Percentiles rank a stretch among this genome's conserved stretches.
Conservation (phyloP, 2,329 filamentous ascomycete genomes). For the Hypocrella siamensis region DNA sequence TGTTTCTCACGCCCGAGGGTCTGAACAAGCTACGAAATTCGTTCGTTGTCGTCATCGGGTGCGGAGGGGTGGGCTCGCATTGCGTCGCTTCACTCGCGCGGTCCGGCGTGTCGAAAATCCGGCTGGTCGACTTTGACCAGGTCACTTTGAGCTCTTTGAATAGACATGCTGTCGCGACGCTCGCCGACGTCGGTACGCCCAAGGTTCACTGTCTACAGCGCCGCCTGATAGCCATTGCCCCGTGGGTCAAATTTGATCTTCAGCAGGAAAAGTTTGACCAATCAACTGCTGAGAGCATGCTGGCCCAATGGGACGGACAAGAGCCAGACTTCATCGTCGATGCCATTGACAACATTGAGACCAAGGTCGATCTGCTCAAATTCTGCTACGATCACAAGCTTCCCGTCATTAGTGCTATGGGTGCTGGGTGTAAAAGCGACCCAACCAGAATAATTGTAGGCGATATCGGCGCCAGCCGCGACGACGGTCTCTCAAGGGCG, state of each 20-base stretch:
- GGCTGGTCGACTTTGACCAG: constrained; percentile 94
- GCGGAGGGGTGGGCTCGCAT: constrained; percentile 90
- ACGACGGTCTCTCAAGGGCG: constrained; percentile 75
- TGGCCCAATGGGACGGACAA: constrained; percentile 51
- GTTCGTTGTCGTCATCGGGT: constrained; percentile 81
- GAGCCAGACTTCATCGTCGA: constrained; percentile 83
- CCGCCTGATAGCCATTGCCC: constrained; percentile 70
- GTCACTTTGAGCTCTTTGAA: constrained; percentile 90
- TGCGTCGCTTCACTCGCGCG: constrained; percentile 72
- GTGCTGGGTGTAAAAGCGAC: constrained; percentile 83
- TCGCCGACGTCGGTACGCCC: constrained; percentile 82
- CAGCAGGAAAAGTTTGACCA: constrained; percentile 70
- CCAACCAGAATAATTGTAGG: constrained; percentile 75
- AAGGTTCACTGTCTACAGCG: constrained; percentile 78
- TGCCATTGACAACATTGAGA: constrained; percentile 96
- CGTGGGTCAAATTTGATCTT: constrained; percentile 84
- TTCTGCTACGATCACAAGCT: constrained; percentile 70
- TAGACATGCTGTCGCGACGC: constrained; percentile 84
- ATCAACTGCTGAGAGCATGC: constrained; percentile 45
- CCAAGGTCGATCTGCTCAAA: constrained; percentile 78
- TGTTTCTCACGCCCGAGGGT: constrained; percentile 75
- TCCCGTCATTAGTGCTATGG: constrained; percentile 87
- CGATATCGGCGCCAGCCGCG: constrained; percentile 75
- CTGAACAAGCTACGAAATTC: constrained; percentile 63
- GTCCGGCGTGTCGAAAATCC: constrained; percentile 75